phyloP scores from a whole-genome alignment of 2,329 filamentous ascomycete genomes.

The Cladosporium velox region DNA sequence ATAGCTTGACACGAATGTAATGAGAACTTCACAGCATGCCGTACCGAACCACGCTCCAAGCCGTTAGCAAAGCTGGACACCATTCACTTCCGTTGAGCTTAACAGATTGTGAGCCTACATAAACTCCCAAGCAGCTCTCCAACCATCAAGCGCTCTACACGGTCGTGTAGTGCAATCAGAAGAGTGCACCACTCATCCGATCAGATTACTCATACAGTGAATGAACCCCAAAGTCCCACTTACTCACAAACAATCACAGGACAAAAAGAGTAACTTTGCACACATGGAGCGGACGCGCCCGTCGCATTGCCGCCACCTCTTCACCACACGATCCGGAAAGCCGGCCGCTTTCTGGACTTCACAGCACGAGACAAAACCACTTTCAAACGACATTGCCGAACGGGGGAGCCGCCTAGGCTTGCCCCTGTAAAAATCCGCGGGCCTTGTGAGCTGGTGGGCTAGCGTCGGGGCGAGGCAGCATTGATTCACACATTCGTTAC shows the following conservation, averaged over 20 bases:
- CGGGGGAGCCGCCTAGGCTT: too few relatives aligned
- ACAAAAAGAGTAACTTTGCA: not conserved
- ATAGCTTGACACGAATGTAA: slow-evolving; percentile 6
- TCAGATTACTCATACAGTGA: not conserved
- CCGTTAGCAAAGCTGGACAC: not conserved
- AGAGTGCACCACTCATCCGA: not conserved
- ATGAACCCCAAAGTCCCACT: not conserved
- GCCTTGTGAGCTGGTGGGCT: too few relatives aligned
- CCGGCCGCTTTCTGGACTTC: not conserved
- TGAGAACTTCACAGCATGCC: not conserved
- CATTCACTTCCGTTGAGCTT: not conserved
- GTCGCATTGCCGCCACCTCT: not conserved
- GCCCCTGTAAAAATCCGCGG: too few relatives aligned
- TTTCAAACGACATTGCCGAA: not conserved
- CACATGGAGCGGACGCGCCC: not conserved
- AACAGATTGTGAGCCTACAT: not conserved
- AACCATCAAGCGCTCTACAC: not conserved
- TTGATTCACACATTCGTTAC: too few relatives aligned
- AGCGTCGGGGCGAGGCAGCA: too few relatives aligned
- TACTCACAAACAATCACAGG: not conserved
- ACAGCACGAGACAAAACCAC: not conserved
- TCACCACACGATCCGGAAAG: not conserved
- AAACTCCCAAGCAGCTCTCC: not conserved
- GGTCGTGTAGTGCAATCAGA: not conserved
- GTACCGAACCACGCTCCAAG: too few relatives aligned